Evolutionary conservation across 441 rosid species (phyloP).

Genomic region (Populus trichocarpa): DNA sequence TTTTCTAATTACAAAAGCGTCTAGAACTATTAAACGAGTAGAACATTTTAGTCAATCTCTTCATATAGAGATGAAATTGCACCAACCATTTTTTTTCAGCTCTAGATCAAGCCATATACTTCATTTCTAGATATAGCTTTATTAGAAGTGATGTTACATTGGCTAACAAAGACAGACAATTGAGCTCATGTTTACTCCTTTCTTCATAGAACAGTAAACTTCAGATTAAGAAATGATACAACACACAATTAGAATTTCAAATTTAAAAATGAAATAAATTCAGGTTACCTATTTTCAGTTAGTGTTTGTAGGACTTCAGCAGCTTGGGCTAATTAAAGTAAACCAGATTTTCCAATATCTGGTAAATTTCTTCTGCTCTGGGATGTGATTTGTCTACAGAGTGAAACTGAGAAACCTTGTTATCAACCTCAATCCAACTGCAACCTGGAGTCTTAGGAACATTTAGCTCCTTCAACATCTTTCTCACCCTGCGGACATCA

Average conservation of each 20-base stretch:
- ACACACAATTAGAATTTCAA: background rate
- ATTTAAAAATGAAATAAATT: background rate
- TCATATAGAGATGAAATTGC: too few species aligned
- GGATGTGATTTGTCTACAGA: conserved; percentile 62
- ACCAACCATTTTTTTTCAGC: too few species aligned
- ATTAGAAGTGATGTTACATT: too few species aligned
- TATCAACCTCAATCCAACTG: conserved; percentile 83
- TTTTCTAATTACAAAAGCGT: too few species aligned
- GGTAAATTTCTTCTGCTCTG: conserved; percentile 47
- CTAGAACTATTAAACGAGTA: too few species aligned
- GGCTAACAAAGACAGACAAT: too few species aligned
- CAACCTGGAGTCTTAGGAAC: conserved; percentile 78
- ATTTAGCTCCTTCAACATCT: conserved; percentile 48
- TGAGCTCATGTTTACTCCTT: background rate
- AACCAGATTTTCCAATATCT: conserved; percentile 39
- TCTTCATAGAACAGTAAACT: background rate
- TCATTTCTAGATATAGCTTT: too few species aligned
- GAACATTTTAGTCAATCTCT: too few species aligned
- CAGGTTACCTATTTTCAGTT: background rate
- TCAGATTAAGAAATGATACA: background rate
- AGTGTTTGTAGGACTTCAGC: background rate
- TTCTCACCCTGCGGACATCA: conserved; percentile 58
- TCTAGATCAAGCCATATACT: too few species aligned
- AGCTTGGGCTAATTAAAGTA: conserved; percentile 11
- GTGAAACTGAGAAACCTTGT: conserved; percentile 58